These are phyloP conservation scores for Symmetrospora coprosmae DNA, from an alignment of 768 basidiomycete genomes.

Conservation along the genomic window DNA sequence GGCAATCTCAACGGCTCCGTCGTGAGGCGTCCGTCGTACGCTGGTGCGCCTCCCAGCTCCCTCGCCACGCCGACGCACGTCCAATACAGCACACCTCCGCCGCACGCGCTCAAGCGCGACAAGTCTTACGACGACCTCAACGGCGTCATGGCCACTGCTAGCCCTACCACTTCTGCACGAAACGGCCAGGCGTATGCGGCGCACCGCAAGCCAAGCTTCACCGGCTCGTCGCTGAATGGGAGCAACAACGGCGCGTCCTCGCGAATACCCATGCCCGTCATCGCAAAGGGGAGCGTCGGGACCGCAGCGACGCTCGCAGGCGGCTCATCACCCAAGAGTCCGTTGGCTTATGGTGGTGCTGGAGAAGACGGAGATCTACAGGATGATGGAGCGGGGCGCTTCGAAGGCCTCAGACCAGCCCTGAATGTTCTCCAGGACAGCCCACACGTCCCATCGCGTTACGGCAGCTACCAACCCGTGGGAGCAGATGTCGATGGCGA, in stretches of 20 bases:
- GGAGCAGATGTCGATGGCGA: background rate
- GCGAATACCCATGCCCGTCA: slow-evolving; percentile 13
- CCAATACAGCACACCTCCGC: background rate
- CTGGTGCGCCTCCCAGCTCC: slow-evolving; percentile 13
- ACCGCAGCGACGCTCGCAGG: slow-evolving; percentile 16
- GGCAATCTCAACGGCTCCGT: no score
- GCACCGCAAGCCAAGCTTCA: background rate
- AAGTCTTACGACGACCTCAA: slow-evolving; percentile 10
- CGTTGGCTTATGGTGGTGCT: no score
- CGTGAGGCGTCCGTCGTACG: no score
- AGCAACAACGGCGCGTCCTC: background rate
- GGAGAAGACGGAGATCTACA: no score
- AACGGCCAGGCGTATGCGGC: background rate
- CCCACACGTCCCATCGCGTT: no score
- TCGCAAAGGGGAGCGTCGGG: slow-evolving; percentile 13
- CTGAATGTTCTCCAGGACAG: no score
- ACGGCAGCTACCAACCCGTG: no score
- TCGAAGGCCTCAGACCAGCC: no score
- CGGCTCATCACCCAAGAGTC: slow-evolving; percentile 11
- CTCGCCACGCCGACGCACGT: slow-evolving; percentile 5
- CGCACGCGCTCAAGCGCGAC: slow-evolving; percentile 5
- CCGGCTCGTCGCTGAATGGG: background rate
- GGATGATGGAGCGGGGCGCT: background rate
- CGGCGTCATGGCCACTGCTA: slow-evolving; percentile 2
- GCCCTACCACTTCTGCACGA: background rate